Conservation (phyloP, 164 flowering plant genomes). For the Chimonanthus salicifolius region DNA sequence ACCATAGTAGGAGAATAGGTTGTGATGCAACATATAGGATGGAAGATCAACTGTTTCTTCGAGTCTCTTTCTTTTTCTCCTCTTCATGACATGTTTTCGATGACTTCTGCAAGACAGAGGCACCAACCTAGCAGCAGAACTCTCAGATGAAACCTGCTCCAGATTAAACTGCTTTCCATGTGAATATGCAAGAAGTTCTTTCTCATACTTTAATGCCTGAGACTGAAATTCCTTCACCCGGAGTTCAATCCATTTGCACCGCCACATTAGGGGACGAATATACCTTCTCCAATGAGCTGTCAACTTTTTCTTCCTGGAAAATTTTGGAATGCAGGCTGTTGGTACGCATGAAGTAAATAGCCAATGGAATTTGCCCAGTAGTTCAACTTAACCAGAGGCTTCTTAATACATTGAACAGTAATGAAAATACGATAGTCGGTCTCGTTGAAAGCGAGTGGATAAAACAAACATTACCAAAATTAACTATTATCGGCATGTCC, state of each 20-base stretch:
- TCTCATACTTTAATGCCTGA: slow-evolving; percentile 53
- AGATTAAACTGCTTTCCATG: slow-evolving; percentile 26
- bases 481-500: neutral
- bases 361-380: neutral
- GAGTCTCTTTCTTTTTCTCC: slow-evolving; percentile 66
- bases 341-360: neutral
- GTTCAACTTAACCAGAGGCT: neutral
- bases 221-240: slow-evolving; percentile 61
- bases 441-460: neutral
- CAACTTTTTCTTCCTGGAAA: slow-evolving; percentile 68
- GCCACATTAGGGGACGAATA: slow-evolving; percentile 77
- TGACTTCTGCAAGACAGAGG: slow-evolving; percentile 37
- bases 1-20: slow-evolving; percentile 78
- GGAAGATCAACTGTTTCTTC: slow-evolving; percentile 54
- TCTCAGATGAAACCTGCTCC: slow-evolving; percentile 30
- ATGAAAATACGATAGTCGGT: neutral
- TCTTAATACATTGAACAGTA: too few relatives aligned
- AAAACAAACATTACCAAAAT: neutral
- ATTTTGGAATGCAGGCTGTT: neutral
- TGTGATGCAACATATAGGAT: slow-evolving; percentile 66
- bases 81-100: slow-evolving; percentile 44
- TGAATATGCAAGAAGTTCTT: slow-evolving; percentile 37
- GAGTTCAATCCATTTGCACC: slow-evolving; percentile 77
- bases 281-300: slow-evolving; percentile 82
- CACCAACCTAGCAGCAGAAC: slow-evolving; percentile 46